These are phyloP conservation scores for Sugiyamaella novakii DNA, from an alignment of 1,139 yeast species.

Conservation along the genomic window DNA sequence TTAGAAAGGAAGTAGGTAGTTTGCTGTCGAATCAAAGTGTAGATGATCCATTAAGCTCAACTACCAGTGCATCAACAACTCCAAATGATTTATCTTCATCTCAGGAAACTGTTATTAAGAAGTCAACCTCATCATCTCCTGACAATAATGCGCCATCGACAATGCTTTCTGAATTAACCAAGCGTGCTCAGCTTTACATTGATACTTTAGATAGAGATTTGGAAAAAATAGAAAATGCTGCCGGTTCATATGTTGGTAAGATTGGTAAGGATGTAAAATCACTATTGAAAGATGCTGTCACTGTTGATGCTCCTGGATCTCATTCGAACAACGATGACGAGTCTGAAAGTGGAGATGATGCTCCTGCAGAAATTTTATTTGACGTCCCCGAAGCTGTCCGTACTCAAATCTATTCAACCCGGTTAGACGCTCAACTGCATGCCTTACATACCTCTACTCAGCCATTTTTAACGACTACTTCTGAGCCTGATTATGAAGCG, in stretches of 20 bases:
- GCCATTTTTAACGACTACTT: slow-evolving; percentile 45
- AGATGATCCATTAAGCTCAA: slow-evolving; percentile 2
- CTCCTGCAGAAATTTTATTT: slow-evolving; percentile 47
- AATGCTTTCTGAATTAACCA: slow-evolving; percentile 42
- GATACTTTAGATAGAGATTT: slow-evolving; percentile 68
- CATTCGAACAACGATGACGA: slow-evolving; percentile 22
- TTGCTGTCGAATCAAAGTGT: slow-evolving; percentile 30
- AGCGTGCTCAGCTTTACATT: slow-evolving; percentile 58
- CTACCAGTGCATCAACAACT: slow-evolving; percentile 15
- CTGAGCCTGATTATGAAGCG: slow-evolving; percentile 42
- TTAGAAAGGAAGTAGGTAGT: slow-evolving; percentile 33
- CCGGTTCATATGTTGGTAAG: slow-evolving; percentile 59
- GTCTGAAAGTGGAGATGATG: slow-evolving; percentile 40
- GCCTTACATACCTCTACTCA: slow-evolving; percentile 52
- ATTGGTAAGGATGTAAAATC: slow-evolving; percentile 52
- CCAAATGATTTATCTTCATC: slow-evolving; percentile 27
- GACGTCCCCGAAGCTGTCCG: slow-evolving; percentile 47
- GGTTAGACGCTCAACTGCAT: slow-evolving; percentile 62
- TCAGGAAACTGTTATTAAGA: slow-evolving; percentile 25
- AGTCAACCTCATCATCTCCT: slow-evolving; percentile 35
- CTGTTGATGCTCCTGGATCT: slow-evolving; percentile 43
- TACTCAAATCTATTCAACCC: slow-evolving; percentile 49
- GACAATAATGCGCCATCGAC: slow-evolving; percentile 47
- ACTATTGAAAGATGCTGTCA: slow-evolving; percentile 56
- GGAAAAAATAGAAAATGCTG: slow-evolving; percentile 65